phyloP scores from a whole-genome alignment of 495 filamentous ascomycete genomes.

The Cercophora scortea region DNA sequence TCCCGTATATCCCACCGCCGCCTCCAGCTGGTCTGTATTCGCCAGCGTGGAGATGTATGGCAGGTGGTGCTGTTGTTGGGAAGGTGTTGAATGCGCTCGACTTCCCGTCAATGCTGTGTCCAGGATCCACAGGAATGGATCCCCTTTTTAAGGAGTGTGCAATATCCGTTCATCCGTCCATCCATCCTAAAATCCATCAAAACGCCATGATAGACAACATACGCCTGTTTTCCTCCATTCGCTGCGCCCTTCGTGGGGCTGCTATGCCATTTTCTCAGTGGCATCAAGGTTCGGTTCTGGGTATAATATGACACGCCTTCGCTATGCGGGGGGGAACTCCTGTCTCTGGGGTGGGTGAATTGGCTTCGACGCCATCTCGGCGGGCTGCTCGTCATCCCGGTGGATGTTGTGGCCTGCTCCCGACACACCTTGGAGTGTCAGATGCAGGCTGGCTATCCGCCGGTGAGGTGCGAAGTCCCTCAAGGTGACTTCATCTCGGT shows the following conservation, averaged over 20 bases:
- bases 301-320: background rate
- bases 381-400: slow-evolving; percentile 1
- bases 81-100: background rate
- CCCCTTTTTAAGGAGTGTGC: background rate
- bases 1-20: background rate
- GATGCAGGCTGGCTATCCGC: slow-evolving; percentile 1
- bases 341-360: background rate
- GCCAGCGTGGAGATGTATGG: slow-evolving; percentile 1
- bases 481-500: slow-evolving; percentile 20
- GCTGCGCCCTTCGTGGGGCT: too few relatives aligned
- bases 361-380: slow-evolving; percentile 3
- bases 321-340: background rate
- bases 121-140: slow-evolving; percentile 5
- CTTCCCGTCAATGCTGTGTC: slow-evolving; percentile 4
- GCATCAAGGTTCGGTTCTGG: background rate
- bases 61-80: background rate
- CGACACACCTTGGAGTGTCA: too few relatives aligned
- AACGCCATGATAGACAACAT: too few relatives aligned
- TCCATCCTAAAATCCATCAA: too few relatives aligned
- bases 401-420: background rate
- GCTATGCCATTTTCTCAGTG: background rate
- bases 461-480: slow-evolving; percentile 4
- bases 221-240: too few relatives aligned
- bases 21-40: background rate
- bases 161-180: background rate